A percentile compares a stretch with the other conserved stretches of the same genome.
Conservation (phyloP, 2,329 filamentous ascomycete species). For the Tolypocladium tundrense region DNA sequence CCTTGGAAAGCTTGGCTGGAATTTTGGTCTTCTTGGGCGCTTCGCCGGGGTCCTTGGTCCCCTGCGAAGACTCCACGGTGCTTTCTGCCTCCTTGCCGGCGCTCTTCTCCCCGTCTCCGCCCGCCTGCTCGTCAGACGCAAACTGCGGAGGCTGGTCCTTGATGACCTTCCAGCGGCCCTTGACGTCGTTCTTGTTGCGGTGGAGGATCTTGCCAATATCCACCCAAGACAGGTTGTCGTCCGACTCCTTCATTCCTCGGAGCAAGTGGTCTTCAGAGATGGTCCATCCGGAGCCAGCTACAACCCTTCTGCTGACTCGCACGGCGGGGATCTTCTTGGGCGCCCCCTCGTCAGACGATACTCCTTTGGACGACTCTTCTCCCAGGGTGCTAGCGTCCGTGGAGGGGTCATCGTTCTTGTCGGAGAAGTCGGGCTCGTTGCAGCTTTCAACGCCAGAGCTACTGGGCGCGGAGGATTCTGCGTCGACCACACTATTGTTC, state of each 20-base stretch:
- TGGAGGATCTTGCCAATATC: slow-evolving; percentile 17
- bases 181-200: slow-evolving; percentile 17
- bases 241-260: slow-evolving; percentile 21
- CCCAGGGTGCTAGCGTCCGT: slow-evolving; percentile 4
- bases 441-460: background rate
- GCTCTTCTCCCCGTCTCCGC: background rate
- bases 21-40: background rate
- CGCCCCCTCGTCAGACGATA: background rate
- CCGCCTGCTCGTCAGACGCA: background rate
- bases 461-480: background rate
- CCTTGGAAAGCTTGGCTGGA: background rate
- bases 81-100: background rate
- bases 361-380: slow-evolving; percentile 2
- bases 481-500: background rate
- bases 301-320: background rate
- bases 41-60: background rate
- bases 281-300: slow-evolving; percentile 14
- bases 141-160: slow-evolving; percentile 10
- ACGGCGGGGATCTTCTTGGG: background rate
- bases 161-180: slow-evolving; percentile 21
- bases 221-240: slow-evolving; percentile 16
- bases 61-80: background rate
- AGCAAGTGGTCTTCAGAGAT: slow-evolving; percentile 24
- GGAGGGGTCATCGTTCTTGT: slow-evolving; percentile 1
- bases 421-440: slow-evolving; percentile 1